A percentile compares a stretch with the other conserved stretches of the same genome.
Evolutionary conservation across 139 green algal genomes (phyloP).

Genomic region (Marvania coccoides): DNA sequence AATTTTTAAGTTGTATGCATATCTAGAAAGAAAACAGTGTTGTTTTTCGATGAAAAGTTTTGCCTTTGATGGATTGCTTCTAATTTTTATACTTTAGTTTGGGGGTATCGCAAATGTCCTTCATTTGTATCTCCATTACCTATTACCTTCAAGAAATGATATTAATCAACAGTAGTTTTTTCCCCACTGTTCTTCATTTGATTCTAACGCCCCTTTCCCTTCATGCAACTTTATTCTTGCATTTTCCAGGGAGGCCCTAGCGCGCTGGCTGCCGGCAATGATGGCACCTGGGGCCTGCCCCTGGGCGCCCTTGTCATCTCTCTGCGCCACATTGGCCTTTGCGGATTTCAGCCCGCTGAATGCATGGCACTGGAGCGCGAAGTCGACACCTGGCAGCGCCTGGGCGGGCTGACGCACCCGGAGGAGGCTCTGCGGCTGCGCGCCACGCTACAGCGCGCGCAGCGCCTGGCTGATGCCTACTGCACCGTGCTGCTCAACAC

Average conservation of each 20-base stretch:
- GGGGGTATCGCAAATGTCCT: no score
- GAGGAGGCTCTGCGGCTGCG: conserved; percentile 56
- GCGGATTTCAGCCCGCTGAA: conserved; percentile 46
- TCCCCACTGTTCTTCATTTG: no score
- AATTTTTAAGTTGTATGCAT: no score
- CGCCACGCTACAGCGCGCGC: conserved; percentile 73
- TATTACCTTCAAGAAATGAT: no score
- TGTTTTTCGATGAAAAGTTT: no score
- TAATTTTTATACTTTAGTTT: no score
- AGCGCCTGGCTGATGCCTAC: conserved; percentile 71
- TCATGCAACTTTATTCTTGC: no score
- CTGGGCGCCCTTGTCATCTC: conserved; percentile 66
- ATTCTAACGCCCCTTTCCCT: no score
- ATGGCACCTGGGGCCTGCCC: conserved; percentile 54
- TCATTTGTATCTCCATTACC: no score
- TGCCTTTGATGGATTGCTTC: no score
- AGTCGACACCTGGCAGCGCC: conserved; percentile 70
- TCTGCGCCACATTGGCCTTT: conserved; percentile 78
- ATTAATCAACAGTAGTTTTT: no score
- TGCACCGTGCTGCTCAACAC: conserved; percentile 54
- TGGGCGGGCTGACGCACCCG: conserved; percentile 18
- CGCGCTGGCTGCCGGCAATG: conserved; percentile 36
- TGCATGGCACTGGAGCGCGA: conserved; percentile 84
- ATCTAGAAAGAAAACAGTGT: no score
- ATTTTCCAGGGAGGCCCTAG: conserved; percentile 38